A percentile compares a stretch with the other conserved stretches of the same genome.
Conservation (phyloP, 1,139 yeast genomes). For the Zygoascus meyerae region DNA sequence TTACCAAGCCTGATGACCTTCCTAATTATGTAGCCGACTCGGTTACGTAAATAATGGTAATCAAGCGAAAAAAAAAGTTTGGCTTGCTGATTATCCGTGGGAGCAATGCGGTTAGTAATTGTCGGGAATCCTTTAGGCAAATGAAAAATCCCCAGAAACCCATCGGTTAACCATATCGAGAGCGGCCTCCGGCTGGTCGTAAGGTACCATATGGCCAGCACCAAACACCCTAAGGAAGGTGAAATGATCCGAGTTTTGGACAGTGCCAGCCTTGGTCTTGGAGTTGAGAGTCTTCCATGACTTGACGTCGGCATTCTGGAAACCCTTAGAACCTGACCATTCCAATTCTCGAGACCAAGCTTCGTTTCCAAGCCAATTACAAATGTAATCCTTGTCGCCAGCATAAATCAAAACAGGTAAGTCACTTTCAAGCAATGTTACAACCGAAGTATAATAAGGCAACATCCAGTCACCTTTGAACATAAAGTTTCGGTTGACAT, state of each 20-base stretch:
- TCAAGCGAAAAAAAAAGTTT: no score
- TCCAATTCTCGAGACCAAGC: slow-evolving; percentile 69
- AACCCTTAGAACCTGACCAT: slow-evolving; percentile 46
- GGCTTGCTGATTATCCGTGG: no score
- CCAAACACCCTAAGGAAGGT: slow-evolving; percentile 59
- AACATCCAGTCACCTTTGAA: slow-evolving; percentile 56
- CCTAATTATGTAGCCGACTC: no score
- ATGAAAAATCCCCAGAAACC: slow-evolving; percentile 42
- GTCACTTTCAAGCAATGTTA: slow-evolving; percentile 55
- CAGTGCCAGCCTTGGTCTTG: slow-evolving; percentile 47
- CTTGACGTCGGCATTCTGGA: slow-evolving; percentile 30
- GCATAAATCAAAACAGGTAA: slow-evolving; percentile 74
- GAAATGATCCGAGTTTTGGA: slow-evolving; percentile 50
- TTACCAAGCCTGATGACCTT: no score
- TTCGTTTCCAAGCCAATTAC: slow-evolving; percentile 85
- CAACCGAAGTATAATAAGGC: slow-evolving; percentile 62
- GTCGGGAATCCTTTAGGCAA: slow-evolving; percentile 12
- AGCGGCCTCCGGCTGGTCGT: slow-evolving; percentile 69
- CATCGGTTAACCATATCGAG: slow-evolving; percentile 76
- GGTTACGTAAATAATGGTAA: no score
- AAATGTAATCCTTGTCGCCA: slow-evolving; percentile 84
- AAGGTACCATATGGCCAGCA: slow-evolving; percentile 73
- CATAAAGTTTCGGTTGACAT: slow-evolving; percentile 51
- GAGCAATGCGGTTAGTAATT: background rate
- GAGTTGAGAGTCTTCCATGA: slow-evolving; percentile 36